Base-by-base conservation (phyloP, 2,329 filamentous ascomycete species). In the Conoideocrella luteorostrata region DNA sequence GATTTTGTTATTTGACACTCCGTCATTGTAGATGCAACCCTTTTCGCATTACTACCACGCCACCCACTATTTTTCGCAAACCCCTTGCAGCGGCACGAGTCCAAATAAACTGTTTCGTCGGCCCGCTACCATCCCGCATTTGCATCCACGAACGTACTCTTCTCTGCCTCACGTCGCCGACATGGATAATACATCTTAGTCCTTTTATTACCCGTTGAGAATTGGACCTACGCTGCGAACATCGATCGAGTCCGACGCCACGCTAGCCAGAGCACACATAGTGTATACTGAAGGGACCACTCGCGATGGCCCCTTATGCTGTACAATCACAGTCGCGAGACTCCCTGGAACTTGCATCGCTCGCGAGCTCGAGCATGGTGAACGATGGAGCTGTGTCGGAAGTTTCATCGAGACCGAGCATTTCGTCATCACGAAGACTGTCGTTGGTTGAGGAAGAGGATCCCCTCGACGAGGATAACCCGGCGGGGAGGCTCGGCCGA, bases 271-370 rank as follows among this genome's bases (percentile, higher is more conserved):
- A 13, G 13, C 12, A 15, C 20, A 4, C 4, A 7, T 18, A 18
- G 29, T 21, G 21, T 21, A 30, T 18, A 20, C 17, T 29, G 34
- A 5, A 20, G 28, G 35, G 18, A 15, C 20, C 23, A 43, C 67
- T 64, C 60, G 47, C 62, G 63, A 53, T 74, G 72, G 59, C 65
- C 57, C 47, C 49, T 6, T 61, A 65, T 55, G 47, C 29, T 22
- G 63, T 69, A 45, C 67, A 68, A 51, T 61, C 67, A 51, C 66
- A 69, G 50, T 64, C 80, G 49, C 87, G 93, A 69, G 93, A 98
- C 74, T 97, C 91, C 37, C 81, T 98, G 59, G 93, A 98, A 71
- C 84, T 98, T 46, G 93, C 90, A 48, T 96, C 90, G 42, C 81
- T 98, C 51, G 93, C 91, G 47, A 95, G 88, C 49, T 90, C 86